Conservation (phyloP, 345 rosid species). For the Salix dunnii region DNA sequence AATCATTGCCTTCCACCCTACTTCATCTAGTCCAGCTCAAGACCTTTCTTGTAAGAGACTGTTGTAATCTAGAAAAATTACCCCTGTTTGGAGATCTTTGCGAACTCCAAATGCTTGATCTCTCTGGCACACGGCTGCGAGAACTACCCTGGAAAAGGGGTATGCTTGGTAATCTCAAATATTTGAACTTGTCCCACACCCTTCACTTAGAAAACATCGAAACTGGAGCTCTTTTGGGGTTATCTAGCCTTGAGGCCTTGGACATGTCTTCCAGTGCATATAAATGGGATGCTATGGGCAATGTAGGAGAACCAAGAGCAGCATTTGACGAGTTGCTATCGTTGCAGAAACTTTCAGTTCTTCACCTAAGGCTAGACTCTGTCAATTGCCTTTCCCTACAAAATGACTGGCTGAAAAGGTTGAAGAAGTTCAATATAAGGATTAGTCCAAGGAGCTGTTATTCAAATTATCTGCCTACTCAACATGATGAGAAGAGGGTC, state of each 20-base stretch:
- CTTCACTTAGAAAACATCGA: slow-evolving; percentile 31
- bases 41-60: slow-evolving; percentile 35
- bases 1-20: slow-evolving; percentile 31
- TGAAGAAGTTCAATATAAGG: slow-evolving; percentile 30
- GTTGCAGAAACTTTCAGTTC: slow-evolving; percentile 26
- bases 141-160: slow-evolving; percentile 35
- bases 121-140: slow-evolving; percentile 31
- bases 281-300: slow-evolving; percentile 19
- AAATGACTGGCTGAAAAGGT: slow-evolving; percentile 18
- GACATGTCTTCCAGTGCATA: slow-evolving; percentile 44
- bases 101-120: slow-evolving; percentile 41
- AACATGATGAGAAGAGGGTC: slow-evolving; percentile 34
- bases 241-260: slow-evolving; percentile 36
- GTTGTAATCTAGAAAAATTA: slow-evolving; percentile 27
- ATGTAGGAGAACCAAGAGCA: slow-evolving; percentile 18
- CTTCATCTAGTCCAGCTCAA: slow-evolving; percentile 25
- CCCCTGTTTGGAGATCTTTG: slow-evolving; percentile 31
- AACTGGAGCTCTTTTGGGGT: slow-evolving; percentile 26
- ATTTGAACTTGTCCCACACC: slow-evolving; percentile 38
- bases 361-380: slow-evolving; percentile 25
- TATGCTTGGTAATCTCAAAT: slow-evolving; percentile 24
- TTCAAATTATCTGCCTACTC: slow-evolving; percentile 20
- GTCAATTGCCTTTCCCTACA: slow-evolving; percentile 11
- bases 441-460: slow-evolving; percentile 19
- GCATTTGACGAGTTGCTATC: slow-evolving; percentile 26